These are phyloP conservation scores for Schizochytrium sp. DNA, from an alignment of 108 stramenopile genomes.

Conservation along the genomic window DNA sequence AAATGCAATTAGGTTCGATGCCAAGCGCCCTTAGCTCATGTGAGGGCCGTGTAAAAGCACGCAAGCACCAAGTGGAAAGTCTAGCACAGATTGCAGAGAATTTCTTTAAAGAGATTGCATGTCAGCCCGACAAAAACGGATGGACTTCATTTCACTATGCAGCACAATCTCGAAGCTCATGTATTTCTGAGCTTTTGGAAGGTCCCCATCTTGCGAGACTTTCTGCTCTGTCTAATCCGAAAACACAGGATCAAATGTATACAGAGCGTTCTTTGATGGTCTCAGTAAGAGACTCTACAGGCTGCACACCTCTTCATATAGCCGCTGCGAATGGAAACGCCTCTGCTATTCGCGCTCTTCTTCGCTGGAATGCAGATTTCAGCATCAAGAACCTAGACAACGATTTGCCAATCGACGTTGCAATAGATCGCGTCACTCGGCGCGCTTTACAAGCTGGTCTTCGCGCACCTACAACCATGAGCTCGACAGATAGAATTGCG, in stretches of 20 bases:
- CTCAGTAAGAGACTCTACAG: not conserved
- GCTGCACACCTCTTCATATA: conserved; percentile 55
- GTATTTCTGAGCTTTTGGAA: not conserved
- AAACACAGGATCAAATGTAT: not conserved
- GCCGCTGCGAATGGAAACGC: conserved; percentile 19
- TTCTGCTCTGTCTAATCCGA: not conserved
- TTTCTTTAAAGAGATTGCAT: conserved; percentile 3
- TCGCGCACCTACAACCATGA: not conserved
- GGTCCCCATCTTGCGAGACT: not conserved
- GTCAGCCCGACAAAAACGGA: not conserved
- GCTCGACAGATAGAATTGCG: not conserved
- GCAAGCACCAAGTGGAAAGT: not conserved
- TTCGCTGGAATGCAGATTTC: conserved; percentile 19
- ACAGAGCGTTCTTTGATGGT: not conserved
- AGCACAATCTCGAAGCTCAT: not conserved
- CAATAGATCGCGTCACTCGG: conserved; percentile 11
- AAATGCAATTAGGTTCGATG: not conserved
- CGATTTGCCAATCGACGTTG: conserved; percentile 19
- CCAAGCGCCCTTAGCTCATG: not conserved
- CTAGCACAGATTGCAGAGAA: not conserved
- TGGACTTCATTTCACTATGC: conserved; percentile 55
- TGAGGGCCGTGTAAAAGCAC: not conserved
- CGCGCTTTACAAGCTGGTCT: conserved; percentile 40
- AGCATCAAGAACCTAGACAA: conserved; percentile 1
- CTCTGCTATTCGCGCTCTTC: not conserved